A percentile compares a stretch with the other conserved stretches of the same genome.
Evolutionary conservation across 192 early-diverging fungal species (phyloP).

Genomic region (Piromyces sp.): DNA sequence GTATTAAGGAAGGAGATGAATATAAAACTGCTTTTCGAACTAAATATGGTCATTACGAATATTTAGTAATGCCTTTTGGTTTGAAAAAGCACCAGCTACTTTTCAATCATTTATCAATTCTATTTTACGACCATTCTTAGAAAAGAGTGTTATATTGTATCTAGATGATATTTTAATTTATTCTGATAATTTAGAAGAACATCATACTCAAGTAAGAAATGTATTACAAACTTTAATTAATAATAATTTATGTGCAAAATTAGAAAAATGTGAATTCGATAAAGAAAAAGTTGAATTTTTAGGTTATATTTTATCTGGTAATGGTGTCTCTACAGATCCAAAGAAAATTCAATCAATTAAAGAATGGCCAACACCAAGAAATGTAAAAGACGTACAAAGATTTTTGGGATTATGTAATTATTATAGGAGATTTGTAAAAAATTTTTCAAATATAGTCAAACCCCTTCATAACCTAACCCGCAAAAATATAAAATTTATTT

Average conservation of each 20-base stretch:
- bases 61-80: constrained; percentile 14
- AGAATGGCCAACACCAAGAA: constrained; percentile 8
- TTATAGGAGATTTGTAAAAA: constrained; percentile 12
- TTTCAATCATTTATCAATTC: constrained; percentile 22
- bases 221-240: constrained; percentile 11
- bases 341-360: constrained; percentile 10
- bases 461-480: constrained; percentile 9
- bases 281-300: constrained; percentile 6
- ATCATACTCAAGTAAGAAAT: constrained; percentile 3
- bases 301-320: constrained; percentile 12
- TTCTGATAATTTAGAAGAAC: constrained; percentile 2
- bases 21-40: too few relatives aligned
- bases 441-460: constrained; percentile 3
- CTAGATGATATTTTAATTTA: constrained; percentile 20
- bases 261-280: constrained; percentile 16
- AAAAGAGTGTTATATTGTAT: constrained; percentile 9
- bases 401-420: constrained; percentile 13
- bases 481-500: constrained; percentile 1
- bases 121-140: constrained; percentile 7
- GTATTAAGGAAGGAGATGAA: too few relatives aligned
- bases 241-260: constrained; percentile 12
- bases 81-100: constrained; percentile 15
- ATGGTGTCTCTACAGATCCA: constrained; percentile 12
- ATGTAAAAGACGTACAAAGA: constrained; percentile 3
- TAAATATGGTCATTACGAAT: constrained; percentile 13